phyloP scores from a whole-genome alignment of 1,284 basidiomycete genomes.

The Phylloporus sp. region DNA sequence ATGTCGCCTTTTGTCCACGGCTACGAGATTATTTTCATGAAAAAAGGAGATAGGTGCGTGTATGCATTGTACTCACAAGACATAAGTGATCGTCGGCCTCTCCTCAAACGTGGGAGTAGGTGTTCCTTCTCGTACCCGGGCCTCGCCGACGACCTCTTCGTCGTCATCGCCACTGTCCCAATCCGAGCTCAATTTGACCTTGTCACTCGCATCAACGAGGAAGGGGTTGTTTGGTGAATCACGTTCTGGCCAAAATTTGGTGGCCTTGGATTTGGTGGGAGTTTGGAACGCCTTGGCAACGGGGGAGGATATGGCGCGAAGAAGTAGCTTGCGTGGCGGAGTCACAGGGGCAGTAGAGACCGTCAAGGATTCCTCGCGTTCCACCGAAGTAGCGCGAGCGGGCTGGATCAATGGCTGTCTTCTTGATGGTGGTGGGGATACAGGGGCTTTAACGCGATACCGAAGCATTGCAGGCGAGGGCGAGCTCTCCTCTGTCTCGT shows the following conservation, averaged over 20 bases:
- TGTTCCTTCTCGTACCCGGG: conserved; percentile 27
- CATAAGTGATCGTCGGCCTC: conserved; percentile 53
- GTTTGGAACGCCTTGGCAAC: conserved; percentile 19
- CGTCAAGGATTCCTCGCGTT: conserved; percentile 13
- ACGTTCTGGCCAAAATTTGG: conserved; percentile 41
- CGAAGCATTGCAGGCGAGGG: conserved; percentile 33
- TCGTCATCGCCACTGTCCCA: conserved; percentile 39
- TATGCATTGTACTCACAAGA: conserved; percentile 44
- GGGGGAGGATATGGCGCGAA: conserved; percentile 21
- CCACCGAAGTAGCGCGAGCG: conserved; percentile 29
- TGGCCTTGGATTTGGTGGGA: conserved; percentile 24
- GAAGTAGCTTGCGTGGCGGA: conserved; percentile 28
- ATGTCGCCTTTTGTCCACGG: conserved; percentile 39
- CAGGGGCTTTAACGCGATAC: conserved; percentile 36
- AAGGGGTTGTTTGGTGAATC: conserved; percentile 61
- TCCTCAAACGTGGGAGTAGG: conserved; percentile 42
- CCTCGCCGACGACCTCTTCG: conserved; percentile 32
- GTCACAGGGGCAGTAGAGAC: conserved; percentile 21
- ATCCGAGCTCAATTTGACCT: conserved; percentile 18
- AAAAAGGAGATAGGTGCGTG: background rate
- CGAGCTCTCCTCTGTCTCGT: conserved; percentile 21
- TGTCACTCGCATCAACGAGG: conserved; percentile 36
- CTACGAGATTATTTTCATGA: conserved; percentile 15
- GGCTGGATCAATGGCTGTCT: conserved; percentile 28
- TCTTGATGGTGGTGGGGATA: conserved; percentile 45